Conservation (phyloP, 139 green algal species). For the Closterium sp. region DNA sequence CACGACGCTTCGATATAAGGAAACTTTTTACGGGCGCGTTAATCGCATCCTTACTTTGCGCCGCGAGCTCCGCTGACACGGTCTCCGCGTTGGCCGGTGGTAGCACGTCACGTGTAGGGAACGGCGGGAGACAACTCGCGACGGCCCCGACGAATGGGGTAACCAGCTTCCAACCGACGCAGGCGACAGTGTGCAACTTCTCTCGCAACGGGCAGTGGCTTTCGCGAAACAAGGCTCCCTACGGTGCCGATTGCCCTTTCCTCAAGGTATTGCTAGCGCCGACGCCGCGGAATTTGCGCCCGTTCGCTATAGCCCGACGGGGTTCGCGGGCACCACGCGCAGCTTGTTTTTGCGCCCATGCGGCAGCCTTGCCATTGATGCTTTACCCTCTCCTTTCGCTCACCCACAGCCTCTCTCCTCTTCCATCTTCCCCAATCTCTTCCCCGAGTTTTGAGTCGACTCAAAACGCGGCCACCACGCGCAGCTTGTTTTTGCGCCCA, state of each 20-base stretch:
- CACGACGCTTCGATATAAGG: neutral
- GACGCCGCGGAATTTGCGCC: neutral
- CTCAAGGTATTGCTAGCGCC: neutral
- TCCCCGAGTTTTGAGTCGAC: too few species aligned
- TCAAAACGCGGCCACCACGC: too few species aligned
- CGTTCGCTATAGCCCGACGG: too few species aligned
- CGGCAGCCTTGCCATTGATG: neutral
- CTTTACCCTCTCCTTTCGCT: neutral
- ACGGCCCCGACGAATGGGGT: neutral
- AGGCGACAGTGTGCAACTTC: neutral
- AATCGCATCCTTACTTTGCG: neutral
- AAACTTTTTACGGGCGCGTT: neutral
- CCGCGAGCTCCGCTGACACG: neutral
- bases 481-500: neutral
- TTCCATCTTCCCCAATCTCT: neutral
- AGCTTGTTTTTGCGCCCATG: neutral
- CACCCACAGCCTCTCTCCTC: too few species aligned
- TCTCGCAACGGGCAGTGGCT: neutral
- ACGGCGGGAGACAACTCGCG: neutral
- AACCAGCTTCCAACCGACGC: neutral
- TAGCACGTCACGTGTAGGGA: neutral
- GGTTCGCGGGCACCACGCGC: too few species aligned
- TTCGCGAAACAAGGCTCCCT: neutral
- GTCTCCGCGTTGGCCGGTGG: neutral
- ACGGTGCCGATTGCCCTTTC: neutral